Evolutionary conservation across 2,329 filamentous ascomycete genomes (phyloP).

Genomic region (Cladosporium velox): DNA sequence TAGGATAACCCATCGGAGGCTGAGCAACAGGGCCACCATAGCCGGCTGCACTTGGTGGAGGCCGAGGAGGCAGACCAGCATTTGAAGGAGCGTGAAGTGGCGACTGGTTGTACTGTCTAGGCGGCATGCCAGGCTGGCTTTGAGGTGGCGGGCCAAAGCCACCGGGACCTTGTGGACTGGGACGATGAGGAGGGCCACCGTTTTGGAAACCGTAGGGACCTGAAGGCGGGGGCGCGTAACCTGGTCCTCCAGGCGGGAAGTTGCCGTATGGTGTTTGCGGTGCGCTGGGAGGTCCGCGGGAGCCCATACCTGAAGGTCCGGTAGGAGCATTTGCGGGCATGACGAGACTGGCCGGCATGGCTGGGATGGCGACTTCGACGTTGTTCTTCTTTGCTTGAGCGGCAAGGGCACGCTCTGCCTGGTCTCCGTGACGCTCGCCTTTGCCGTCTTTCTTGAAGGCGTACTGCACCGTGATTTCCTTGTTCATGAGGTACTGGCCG

Average conservation of each 20-base stretch:
- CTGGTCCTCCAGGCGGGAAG: slow-evolving; percentile 25
- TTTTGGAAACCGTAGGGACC: slow-evolving; percentile 15
- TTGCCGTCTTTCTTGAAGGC: slow-evolving; percentile 99
- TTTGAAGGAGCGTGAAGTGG: slow-evolving; percentile 62
- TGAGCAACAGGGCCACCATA: slow-evolving; percentile 61
- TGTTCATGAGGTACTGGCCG: slow-evolving; percentile 94
- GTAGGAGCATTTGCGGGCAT: slow-evolving; percentile 43
- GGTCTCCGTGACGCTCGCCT: slow-evolving; percentile 91
- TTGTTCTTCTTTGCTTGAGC: slow-evolving; percentile 93
- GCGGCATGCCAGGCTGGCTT: slow-evolving; percentile 33
- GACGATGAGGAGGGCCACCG: slow-evolving; percentile 19
- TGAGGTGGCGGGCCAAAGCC: slow-evolving; percentile 28
- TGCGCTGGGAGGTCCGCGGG: slow-evolving; percentile 40
- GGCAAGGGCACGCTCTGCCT: slow-evolving; percentile 88
- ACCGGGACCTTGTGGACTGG: slow-evolving; percentile 26
- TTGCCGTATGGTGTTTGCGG: slow-evolving; percentile 33
- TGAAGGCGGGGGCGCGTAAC: slow-evolving; percentile 23
- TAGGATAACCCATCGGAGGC: slow-evolving; percentile 37
- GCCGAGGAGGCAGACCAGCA: slow-evolving; percentile 65
- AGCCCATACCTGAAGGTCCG: slow-evolving; percentile 47
- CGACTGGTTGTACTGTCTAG: slow-evolving; percentile 38
- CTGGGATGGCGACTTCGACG: slow-evolving; percentile 77
- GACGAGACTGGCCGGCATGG: slow-evolving; percentile 73
- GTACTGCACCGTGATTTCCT: slow-evolving; percentile 94
- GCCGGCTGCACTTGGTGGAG: slow-evolving; percentile 67